Conservation (phyloP, 768 basidiomycete genomes). For the Rhodotorula toruloides region DNA sequence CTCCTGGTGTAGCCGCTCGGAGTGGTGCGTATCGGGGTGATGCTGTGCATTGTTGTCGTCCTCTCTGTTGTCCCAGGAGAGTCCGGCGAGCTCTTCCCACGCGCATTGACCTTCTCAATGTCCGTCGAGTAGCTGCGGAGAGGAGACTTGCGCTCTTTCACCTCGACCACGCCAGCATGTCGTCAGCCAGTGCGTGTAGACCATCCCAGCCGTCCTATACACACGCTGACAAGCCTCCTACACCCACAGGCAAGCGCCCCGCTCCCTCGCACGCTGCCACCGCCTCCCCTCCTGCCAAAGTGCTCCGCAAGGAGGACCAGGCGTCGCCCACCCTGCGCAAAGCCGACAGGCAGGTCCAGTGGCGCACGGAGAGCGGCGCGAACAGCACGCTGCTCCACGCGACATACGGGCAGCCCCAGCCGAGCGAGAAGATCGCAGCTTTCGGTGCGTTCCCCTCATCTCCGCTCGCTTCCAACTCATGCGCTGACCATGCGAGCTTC, state of each 20-base stretch:
- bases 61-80: not conserved
- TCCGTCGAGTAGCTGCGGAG: too few relatives aligned
- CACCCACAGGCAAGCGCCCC: not conserved
- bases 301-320: not conserved
- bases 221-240: not conserved
- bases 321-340: not conserved
- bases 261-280: not conserved
- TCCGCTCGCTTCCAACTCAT: not conserved
- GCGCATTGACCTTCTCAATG: not conserved
- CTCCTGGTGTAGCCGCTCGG: conserved; percentile 5
- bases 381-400: conserved; percentile 3
- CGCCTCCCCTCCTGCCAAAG: not conserved
- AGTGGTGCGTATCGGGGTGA: not conserved
- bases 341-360: not conserved
- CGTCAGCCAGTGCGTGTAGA: not conserved
- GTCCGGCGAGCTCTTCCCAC: not conserved
- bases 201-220: too few relatives aligned
- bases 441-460: conserved; percentile 1
- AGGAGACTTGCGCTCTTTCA: too few relatives aligned
- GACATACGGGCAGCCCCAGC: not conserved
- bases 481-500: not conserved
- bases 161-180: not conserved
- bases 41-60: conserved; percentile 1
- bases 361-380: not conserved
- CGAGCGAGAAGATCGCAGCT: conserved; percentile 5